These are phyloP conservation scores for Didymella glomerata DNA, from an alignment of 2,329 filamentous ascomycete genomes.

Conservation along the genomic window DNA sequence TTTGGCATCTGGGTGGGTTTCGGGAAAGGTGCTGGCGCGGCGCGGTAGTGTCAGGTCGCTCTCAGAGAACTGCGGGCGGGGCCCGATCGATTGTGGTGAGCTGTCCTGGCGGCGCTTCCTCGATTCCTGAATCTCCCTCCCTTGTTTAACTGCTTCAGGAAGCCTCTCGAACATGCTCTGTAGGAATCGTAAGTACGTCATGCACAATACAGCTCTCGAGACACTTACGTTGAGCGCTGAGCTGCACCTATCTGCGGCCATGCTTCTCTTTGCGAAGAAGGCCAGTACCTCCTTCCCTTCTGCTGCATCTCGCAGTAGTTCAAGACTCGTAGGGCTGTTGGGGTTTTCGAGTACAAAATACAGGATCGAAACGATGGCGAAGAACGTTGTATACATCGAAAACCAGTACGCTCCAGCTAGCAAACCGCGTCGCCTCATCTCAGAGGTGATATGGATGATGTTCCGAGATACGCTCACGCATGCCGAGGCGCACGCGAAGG, in stretches of 20 bases:
- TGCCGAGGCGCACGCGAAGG: slow-evolving; percentile 76
- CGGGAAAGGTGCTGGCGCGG: slow-evolving; percentile 50
- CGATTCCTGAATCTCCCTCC: slow-evolving; percentile 39
- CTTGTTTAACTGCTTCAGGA: slow-evolving; percentile 71
- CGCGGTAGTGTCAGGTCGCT: slow-evolving; percentile 33
- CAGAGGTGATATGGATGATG: slow-evolving; percentile 80
- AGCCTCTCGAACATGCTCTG: slow-evolving; percentile 85
- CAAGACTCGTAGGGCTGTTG: slow-evolving; percentile 74
- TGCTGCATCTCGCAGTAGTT: slow-evolving; percentile 84
- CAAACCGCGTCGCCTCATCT: slow-evolving; percentile 77
- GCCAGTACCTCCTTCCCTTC: slow-evolving; percentile 85
- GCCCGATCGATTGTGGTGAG: slow-evolving; percentile 44
- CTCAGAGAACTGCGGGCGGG: slow-evolving; percentile 37
- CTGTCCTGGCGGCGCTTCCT: slow-evolving; percentile 52
- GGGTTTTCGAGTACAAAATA: slow-evolving; percentile 85
- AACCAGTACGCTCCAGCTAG: slow-evolving; percentile 89
- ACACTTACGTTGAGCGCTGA: slow-evolving; percentile 74
- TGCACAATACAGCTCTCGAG: neutral
- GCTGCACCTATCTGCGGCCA: slow-evolving; percentile 88
- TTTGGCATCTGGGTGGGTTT: slow-evolving; percentile 41
- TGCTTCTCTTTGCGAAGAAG: slow-evolving; percentile 79
- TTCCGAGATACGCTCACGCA: slow-evolving; percentile 73
- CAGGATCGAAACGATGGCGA: slow-evolving; percentile 78
- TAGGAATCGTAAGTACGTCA: slow-evolving; percentile 20
- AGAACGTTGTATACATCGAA: slow-evolving; percentile 84